A percentile compares a stretch with the other conserved stretches of the same genome.
Conservation (phyloP, 495 filamentous ascomycete genomes). For the Trichocladium uniseriatum region DNA sequence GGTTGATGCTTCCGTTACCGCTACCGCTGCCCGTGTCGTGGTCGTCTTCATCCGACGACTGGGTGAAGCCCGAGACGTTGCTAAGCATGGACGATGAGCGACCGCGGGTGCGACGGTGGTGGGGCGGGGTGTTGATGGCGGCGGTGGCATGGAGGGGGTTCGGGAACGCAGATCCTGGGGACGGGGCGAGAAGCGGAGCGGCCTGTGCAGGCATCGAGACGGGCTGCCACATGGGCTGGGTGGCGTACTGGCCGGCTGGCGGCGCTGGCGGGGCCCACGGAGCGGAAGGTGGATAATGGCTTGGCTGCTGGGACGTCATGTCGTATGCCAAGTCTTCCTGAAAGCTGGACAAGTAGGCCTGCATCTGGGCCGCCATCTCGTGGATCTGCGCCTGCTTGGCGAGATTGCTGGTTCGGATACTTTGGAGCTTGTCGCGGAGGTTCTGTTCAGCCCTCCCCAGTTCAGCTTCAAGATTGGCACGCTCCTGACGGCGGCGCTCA, state of each 20-base stretch:
- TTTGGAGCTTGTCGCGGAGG: conserved; percentile 30
- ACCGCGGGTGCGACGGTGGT: conserved; percentile 35
- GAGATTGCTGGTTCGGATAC: conserved; percentile 28
- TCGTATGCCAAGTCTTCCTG: conserved; percentile 24
- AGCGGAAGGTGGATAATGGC: conserved; percentile 14
- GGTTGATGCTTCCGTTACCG: conserved; percentile 1
- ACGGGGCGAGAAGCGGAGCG: conserved; percentile 15
- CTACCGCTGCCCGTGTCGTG: conserved; percentile 1
- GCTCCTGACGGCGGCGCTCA: conserved; percentile 61
- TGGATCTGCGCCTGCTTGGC: conserved; percentile 34
- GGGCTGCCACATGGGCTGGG: conserved; percentile 21
- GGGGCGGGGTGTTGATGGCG: conserved; percentile 17
- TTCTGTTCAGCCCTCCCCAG: conserved; percentile 47
- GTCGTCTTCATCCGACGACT: conserved; percentile 36
- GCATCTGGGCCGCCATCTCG: conserved; percentile 31
- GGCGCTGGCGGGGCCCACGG: conserved; percentile 15
- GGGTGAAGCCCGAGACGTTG: conserved; percentile 56
- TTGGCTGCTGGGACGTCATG: conserved; percentile 7
- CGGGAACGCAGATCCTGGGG: conserved; percentile 14
- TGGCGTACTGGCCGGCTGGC: conserved; percentile 1
- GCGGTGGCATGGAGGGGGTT: conserved; percentile 17
- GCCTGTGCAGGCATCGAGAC: conserved; percentile 16
- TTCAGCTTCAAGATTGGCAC: conserved; percentile 55
- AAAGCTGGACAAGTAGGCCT: conserved; percentile 32
- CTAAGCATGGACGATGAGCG: conserved; percentile 61